Evolutionary conservation across 2,329 filamentous ascomycete genomes (phyloP), one percentile per base, ranked within the genome.

Genomic region (Curvularia hawaiiensis): DNA sequence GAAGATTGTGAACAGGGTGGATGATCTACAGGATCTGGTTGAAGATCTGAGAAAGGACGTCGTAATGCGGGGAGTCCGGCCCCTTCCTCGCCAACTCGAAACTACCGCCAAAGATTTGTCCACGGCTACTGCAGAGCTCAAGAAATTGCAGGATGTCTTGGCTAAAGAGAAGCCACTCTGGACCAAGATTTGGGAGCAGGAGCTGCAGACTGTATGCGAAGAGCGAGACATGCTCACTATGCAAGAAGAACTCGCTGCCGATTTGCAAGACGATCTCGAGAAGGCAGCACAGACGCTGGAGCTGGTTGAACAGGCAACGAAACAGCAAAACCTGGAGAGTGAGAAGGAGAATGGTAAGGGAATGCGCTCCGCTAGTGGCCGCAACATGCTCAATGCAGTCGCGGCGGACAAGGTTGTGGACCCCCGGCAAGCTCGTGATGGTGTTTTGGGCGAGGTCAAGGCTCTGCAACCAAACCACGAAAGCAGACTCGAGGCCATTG

Each of bases 101-200:
- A 82, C 82, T 38, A 93, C 97, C 20, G 89, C 90, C 64, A 96
- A 95, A 78, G 94, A 98, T 68, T 92, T 99, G 61, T 87, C 88
- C 48, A 79, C 83, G 54, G 88, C 95, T 31, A 90, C 88, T 48
- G 89, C 92, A 71, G 93, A 97, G 71, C 86, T 99, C 61, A 95
- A 91, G 84, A 93, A 91, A 79, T 89, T 99, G 84, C 91, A 97
- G 73, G 93, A 97, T 16, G 96, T 90, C 80, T 85, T 99, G 79
- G 89, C 88, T 68, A 86, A 87, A 46, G 95, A 99, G 83, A 97
- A 97, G 77, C 95, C 95, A 0, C 83, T 97, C 56, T 99, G 95
- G 94, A 97, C 92, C 53, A 97, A 97, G 85, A 96, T 98, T 63
- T 99, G 95, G 95, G 94, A 98, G 84, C 93, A 96, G 78, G 93